Percentiles rank a stretch among this genome's conserved stretches.
Evolutionary conservation across 164 flowering plant genomes (phyloP).

Genomic region (Aristolochia fimbriata): DNA sequence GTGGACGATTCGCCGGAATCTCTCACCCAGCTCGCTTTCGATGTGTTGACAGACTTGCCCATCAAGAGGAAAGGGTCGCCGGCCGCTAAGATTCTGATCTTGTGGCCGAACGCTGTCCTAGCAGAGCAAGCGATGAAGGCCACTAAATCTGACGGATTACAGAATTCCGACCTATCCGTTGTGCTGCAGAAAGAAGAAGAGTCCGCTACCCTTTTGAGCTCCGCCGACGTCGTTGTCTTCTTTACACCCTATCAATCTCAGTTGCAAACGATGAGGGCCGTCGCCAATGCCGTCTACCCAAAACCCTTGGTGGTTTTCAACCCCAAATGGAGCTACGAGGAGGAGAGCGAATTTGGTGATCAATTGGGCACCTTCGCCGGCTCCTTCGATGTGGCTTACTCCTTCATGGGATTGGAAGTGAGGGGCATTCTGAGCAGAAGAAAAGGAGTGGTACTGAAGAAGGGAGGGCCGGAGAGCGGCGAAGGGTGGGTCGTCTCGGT

Average conservation of each 20-base stretch:
- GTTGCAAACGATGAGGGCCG: conserved; percentile 26
- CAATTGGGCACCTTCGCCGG: conserved; percentile 44
- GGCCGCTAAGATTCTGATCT: conserved; percentile 29
- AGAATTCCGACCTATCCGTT: conserved; percentile 15
- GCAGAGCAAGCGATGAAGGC: conserved; percentile 28
- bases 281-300: conserved; percentile 37
- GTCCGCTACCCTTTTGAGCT: conserved; percentile 21
- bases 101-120: conserved; percentile 46
- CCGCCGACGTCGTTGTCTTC: conserved; percentile 57
- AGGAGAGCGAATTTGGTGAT: conserved; percentile 47
- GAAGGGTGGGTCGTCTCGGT: conserved; percentile 51
- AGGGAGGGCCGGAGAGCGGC: conserved; percentile 37
- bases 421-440: conserved; percentile 62
- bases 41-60: conserved; percentile 44
- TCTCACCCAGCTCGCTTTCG: conserved; percentile 41
- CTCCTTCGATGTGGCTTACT: conserved; percentile 73
- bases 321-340: conserved; percentile 68
- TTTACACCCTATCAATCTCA: conserved; percentile 48
- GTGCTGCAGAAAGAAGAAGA: conserved; percentile 9
- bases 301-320: conserved; percentile 73
- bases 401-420: conserved; percentile 78
- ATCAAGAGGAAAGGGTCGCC: conserved; percentile 43
- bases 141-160: conserved; percentile 11
- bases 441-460: conserved; percentile 57
- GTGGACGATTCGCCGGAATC: conserved; percentile 56